A percentile compares a stretch with the other conserved stretches of the same genome.
These are phyloP conservation scores for Scheffersomyces illinoinensis DNA, from an alignment of 1,139 yeast genomes.

Conservation along the genomic window DNA sequence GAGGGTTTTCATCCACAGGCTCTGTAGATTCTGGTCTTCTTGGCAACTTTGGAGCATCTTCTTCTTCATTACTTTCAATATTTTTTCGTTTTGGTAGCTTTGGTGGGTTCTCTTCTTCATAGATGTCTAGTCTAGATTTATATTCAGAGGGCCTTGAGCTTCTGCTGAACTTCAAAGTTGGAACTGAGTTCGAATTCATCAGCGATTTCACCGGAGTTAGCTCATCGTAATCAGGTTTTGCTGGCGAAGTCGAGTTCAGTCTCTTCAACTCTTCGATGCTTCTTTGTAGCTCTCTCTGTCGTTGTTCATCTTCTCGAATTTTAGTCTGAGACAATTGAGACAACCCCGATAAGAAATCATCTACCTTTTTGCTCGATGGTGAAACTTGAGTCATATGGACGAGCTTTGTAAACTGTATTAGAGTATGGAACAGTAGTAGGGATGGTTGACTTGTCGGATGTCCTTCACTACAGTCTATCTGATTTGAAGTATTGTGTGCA, in stretches of 20 bases:
- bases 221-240: slow-evolving; percentile 6
- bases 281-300: slow-evolving; percentile 32
- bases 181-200: slow-evolving; percentile 5
- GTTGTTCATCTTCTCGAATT: slow-evolving; percentile 31
- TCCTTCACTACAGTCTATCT: not conserved
- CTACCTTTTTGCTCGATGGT: slow-evolving; percentile 32
- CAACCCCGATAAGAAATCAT: slow-evolving; percentile 34
- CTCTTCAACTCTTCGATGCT: slow-evolving; percentile 31
- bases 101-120: slow-evolving; percentile 6
- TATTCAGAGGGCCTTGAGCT: not conserved
- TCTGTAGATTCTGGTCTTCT: slow-evolving; percentile 11
- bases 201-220: not conserved
- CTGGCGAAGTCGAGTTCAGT: slow-evolving; percentile 27
- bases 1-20: slow-evolving; percentile 9
- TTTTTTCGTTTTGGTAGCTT: slow-evolving; percentile 6
- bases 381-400: slow-evolving; percentile 20
- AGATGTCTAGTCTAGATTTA: slow-evolving; percentile 3
- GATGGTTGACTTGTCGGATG: not conserved
- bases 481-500: not conserved
- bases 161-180: slow-evolving; percentile 24
- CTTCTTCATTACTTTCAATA: slow-evolving; percentile 7
- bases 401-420: not conserved
- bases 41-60: slow-evolving; percentile 15
- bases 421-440: not conserved
- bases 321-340: slow-evolving; percentile 36